Evolutionary conservation across 169 alveolate species (phyloP).

Genomic region (Plasmodium vivax): DNA sequence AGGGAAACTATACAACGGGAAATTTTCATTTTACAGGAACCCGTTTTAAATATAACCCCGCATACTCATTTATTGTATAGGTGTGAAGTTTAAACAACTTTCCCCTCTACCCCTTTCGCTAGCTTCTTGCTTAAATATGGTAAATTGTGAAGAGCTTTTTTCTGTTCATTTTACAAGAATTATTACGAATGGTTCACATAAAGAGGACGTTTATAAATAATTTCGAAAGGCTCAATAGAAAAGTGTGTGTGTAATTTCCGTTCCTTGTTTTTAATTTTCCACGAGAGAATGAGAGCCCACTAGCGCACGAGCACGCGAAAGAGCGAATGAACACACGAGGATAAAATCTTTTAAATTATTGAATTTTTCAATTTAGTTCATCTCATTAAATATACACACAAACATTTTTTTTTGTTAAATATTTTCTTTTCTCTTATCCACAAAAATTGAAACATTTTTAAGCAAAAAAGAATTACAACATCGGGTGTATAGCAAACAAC

Average conservation of each 20-base stretch:
- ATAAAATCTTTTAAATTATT: neutral
- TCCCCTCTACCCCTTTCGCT: neutral
- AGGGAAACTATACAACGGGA: neutral
- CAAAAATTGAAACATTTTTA: neutral
- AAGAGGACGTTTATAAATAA: constrained; percentile 4
- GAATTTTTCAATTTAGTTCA: neutral
- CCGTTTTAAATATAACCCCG: neutral
- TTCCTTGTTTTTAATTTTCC: constrained; percentile 27
- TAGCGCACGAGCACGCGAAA: neutral
- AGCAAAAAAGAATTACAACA: neutral
- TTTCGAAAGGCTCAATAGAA: neutral
- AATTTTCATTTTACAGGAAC: neutral
- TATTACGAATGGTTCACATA: neutral
- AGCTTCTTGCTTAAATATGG: neutral
- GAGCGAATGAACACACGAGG: neutral
- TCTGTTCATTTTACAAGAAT: neutral
- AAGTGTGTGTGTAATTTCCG: constrained; percentile 13
- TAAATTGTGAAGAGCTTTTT: constrained; percentile 4
- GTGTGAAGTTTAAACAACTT: neutral
- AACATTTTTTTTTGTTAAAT: neutral
- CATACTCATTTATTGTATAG: neutral
- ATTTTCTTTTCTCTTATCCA: neutral
- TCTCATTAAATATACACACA: neutral
- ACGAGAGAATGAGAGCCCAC: neutral
- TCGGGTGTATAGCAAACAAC: neutral